Evolutionary conservation across 2,329 filamentous ascomycete genomes (phyloP), one percentile per base, ranked within the genome.

Genomic region (Dendryphion nanum): DNA sequence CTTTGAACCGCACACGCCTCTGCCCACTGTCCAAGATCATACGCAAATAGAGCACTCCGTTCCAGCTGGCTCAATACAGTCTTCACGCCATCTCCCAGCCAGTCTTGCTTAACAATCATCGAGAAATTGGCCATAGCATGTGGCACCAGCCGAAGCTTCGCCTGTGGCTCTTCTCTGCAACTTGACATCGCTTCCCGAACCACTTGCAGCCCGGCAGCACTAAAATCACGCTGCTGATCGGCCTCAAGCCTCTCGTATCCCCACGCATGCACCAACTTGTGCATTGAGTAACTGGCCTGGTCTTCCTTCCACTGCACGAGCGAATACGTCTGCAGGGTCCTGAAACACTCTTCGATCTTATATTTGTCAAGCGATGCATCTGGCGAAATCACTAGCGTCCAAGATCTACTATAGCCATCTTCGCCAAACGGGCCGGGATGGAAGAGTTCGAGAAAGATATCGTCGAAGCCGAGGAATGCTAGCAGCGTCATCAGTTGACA

Each of bases 241-340:
- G 15, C 14, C 3, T 16, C 18, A 18, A 51, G 48, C 33, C 41
- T 33, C 15, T 48, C 43, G 20, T 35, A 37, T 5, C 33, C 43
- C 51, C 45, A 54, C 12, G 45, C 43, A 32, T 51, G 44, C 19
- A 54, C 51, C 14, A 54, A 37, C 37, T 52, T 54, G 30, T 54
- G 49, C 45, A 54, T 52, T 7, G 45, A 35, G 29, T 49, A 52
- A 30, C 49, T 43, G 18, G 33, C 18, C 33, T 47, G 42, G n/a
- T 52, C 42, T 28, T 38, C 19, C 29, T 42, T 47, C 44, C 42
- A 49, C 26, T 43, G 37, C 16, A 54, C 21, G 15, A 54, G 31
- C 16, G 42, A n/a, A 16, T 31, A 31, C 10, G 10, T n/a, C 29
- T 31, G 10, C 29, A 31, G 3, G 10, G 16, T 17, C 29, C 15